phyloP scores from a whole-genome alignment of 768 basidiomycete species.

The Phlegmacium glaucopus region DNA sequence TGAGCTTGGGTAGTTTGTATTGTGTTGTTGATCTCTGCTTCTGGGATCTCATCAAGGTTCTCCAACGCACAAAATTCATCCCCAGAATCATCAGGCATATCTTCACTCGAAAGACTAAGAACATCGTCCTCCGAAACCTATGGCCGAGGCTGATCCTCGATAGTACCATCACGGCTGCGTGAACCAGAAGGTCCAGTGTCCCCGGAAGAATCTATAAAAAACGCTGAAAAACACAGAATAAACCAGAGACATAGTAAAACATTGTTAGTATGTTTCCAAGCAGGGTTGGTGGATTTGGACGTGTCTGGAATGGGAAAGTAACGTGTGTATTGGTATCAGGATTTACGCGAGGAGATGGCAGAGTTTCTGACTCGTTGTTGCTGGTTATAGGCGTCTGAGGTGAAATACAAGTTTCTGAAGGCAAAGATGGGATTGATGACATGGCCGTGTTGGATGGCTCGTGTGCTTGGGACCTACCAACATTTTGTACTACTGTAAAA shows the following conservation, averaged over 20 bases:
- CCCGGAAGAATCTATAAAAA: neutral
- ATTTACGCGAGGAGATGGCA: neutral
- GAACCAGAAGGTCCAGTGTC: neutral
- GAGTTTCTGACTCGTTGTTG: neutral
- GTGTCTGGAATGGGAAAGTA: neutral
- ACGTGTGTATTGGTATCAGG: neutral
- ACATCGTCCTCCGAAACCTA: too few relatives aligned
- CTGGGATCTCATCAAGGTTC: too few relatives aligned
- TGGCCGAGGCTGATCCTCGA: too few relatives aligned
- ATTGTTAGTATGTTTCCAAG: neutral
- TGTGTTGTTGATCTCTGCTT: too few relatives aligned
- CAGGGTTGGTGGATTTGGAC: neutral
- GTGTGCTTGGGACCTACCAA: neutral
- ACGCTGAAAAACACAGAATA: neutral
- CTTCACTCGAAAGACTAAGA: too few relatives aligned
- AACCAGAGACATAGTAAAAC: neutral
- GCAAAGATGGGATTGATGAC: conserved; percentile 14
- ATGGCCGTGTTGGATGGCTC: neutral
- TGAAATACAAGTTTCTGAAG: conserved; percentile 2
- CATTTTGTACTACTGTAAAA: too few relatives aligned
- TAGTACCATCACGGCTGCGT: too few relatives aligned
- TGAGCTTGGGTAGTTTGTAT: neutral
- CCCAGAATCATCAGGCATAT: too few relatives aligned
- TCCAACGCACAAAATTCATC: too few relatives aligned
- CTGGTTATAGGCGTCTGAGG: neutral